A percentile compares a stretch with the other conserved stretches of the same genome.
Evolutionary conservation across 805 yeast genomes (phyloP).

Genomic region (Groenewaldozyma tartarivorans): DNA sequence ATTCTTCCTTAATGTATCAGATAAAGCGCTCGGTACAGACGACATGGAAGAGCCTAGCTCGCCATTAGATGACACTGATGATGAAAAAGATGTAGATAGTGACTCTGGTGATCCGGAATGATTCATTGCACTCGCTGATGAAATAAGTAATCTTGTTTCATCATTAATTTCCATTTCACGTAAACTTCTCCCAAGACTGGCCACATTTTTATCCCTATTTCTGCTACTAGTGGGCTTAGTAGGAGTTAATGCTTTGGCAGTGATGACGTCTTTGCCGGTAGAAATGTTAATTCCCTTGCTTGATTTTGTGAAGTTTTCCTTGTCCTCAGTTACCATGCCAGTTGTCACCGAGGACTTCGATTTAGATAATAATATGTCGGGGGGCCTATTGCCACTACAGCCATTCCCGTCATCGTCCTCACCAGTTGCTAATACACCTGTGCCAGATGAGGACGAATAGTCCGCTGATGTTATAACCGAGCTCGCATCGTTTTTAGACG

Average conservation of each 20-base stretch:
- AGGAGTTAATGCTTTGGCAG: not conserved
- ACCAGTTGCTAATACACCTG: not conserved
- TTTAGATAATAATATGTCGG: too few relatives aligned
- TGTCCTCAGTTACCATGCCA: not conserved
- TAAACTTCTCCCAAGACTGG: not conserved
- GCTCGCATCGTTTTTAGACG: not conserved
- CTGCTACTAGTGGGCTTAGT: not conserved
- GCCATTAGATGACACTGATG: not conserved
- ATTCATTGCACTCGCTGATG: not conserved
- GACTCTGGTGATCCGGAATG: not conserved
- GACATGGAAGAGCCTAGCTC: not conserved
- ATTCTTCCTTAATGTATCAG: too few relatives aligned
- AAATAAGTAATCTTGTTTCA: not conserved
- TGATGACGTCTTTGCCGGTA: not conserved
- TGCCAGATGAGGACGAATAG: not conserved
- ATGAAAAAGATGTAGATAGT: not conserved
- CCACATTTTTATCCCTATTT: not conserved
- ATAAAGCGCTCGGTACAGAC: too few relatives aligned
- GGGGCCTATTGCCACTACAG: not conserved
- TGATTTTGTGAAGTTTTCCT: not conserved
- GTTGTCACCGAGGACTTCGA: not conserved
- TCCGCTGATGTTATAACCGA: not conserved
- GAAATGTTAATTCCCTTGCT: not conserved
- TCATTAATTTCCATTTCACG: not conserved
- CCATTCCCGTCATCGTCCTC: not conserved